Percentiles rank a stretch among this genome's conserved stretches.
phyloP scores from a whole-genome alignment of 2,329 filamentous ascomycete genomes.

The Aspergillus quadrilineatus region DNA sequence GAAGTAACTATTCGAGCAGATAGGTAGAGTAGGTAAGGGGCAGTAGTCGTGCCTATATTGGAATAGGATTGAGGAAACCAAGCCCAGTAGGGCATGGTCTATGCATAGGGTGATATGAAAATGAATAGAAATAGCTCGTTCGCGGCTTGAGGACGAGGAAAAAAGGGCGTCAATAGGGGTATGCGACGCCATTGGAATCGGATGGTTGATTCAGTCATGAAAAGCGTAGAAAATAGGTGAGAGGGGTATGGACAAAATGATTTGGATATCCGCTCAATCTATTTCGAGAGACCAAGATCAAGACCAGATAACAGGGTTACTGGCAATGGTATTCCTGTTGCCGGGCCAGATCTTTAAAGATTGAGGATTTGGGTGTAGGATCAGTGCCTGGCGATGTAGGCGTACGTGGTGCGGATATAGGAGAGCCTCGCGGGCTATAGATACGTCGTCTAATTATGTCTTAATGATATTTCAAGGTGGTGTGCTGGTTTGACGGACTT shows the following conservation, averaged over 20 bases:
- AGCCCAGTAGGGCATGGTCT: constrained; percentile 9
- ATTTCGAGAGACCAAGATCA: not conserved
- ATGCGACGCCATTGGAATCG: not conserved
- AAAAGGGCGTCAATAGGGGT: constrained; percentile 5
- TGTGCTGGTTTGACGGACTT: constrained; percentile 36
- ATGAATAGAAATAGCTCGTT: not conserved
- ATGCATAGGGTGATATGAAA: constrained; percentile 11
- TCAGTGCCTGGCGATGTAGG: not conserved
- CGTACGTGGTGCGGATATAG: not conserved
- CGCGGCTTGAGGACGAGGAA: not conserved
- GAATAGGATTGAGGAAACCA: not conserved
- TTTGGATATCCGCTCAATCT: not conserved
- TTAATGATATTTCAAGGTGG: constrained; percentile 26
- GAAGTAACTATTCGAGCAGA: not conserved
- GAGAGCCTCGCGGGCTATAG: not conserved
- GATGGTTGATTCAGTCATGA: not conserved
- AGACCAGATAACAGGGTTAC: not conserved
- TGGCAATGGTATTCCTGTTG: no score
- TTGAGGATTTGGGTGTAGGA: not conserved
- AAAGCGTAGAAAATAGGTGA: not conserved
- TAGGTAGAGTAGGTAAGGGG: not conserved
- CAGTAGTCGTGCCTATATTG: not conserved
- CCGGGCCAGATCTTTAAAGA: not conserved
- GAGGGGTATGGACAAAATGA: not conserved
- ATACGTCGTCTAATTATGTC: not conserved